Conservation (phyloP, 306 rosid species). For the Acmispon strigosus region DNA sequence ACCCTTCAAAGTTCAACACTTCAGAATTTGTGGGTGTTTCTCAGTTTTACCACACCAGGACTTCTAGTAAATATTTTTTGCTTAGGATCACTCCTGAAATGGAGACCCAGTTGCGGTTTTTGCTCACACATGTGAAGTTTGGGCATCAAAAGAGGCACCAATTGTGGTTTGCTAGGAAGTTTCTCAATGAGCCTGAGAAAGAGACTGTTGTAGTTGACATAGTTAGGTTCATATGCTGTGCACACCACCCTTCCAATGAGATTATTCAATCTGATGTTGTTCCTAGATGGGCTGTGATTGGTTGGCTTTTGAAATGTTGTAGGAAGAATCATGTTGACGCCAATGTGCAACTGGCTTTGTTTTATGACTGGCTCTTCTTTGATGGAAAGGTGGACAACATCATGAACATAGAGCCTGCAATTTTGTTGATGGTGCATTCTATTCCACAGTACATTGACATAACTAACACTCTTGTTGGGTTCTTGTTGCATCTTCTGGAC, state of each 20-base stretch:
- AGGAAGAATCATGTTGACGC: slow-evolving; percentile 41
- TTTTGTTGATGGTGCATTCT: slow-evolving; percentile 66
- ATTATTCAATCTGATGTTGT: slow-evolving; percentile 71
- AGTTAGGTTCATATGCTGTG: slow-evolving; percentile 75
- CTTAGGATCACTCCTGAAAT: slow-evolving; percentile 74
- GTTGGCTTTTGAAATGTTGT: slow-evolving; percentile 71
- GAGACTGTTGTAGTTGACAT: slow-evolving; percentile 62
- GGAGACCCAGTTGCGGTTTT: slow-evolving; percentile 61
- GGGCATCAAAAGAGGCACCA: slow-evolving; percentile 71
- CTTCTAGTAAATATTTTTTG: slow-evolving; percentile 45
- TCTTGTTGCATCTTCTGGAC: slow-evolving; percentile 65
- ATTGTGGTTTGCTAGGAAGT: slow-evolving; percentile 64
- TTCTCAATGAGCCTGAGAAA: slow-evolving; percentile 41
- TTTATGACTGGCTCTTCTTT: slow-evolving; percentile 89
- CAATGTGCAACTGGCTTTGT: slow-evolving; percentile 61
- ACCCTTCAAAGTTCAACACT: slow-evolving; percentile 38
- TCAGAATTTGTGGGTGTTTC: slow-evolving; percentile 46
- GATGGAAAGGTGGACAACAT: slow-evolving; percentile 52
- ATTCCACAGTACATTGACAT: slow-evolving; percentile 51
- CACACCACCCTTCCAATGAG: slow-evolving; percentile 81
- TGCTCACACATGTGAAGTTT: slow-evolving; percentile 63
- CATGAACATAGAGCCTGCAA: slow-evolving; percentile 87
- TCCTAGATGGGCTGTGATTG: slow-evolving; percentile 86
- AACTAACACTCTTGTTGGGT: slow-evolving; percentile 60
- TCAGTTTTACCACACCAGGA: slow-evolving; percentile 48